phyloP scores from a whole-genome alignment of 495 filamentous ascomycete species.

The Talaromyces ruber region DNA sequence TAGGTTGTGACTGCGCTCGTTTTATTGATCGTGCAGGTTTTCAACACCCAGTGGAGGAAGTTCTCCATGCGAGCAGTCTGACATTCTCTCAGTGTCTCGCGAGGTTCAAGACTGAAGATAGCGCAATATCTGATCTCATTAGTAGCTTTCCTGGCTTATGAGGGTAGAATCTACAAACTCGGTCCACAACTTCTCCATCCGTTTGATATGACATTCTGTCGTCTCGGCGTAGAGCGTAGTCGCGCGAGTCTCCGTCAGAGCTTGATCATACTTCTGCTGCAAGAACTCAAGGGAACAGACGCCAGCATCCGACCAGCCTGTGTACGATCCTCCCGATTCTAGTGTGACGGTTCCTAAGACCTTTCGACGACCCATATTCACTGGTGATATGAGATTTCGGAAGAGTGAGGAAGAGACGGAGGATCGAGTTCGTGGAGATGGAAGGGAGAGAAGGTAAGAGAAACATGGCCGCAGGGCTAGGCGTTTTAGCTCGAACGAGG shows the following conservation, averaged over 20 bases:
- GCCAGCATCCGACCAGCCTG: background rate
- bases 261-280: background rate
- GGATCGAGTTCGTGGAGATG: background rate
- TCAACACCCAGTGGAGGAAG: conserved; percentile 3
- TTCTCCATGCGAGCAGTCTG: background rate
- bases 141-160: background rate
- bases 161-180: background rate
- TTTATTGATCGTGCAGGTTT: conserved; percentile 2
- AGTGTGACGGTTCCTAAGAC: background rate
- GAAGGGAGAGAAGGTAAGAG: background rate
- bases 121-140: background rate
- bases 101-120: background rate
- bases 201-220: background rate
- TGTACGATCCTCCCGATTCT: background rate
- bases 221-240: background rate
- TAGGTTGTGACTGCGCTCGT: conserved; percentile 4
- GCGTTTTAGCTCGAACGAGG: background rate
- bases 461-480: background rate
- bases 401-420: background rate
- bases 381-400: background rate
- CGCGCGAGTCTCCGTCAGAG: background rate
- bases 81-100: conserved; percentile 3
- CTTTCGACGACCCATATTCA: background rate
- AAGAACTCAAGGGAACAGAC: background rate
- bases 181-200: background rate